phyloP scores from a whole-genome alignment of 805 yeast genomes.

The Kazachstania viticola region DNA sequence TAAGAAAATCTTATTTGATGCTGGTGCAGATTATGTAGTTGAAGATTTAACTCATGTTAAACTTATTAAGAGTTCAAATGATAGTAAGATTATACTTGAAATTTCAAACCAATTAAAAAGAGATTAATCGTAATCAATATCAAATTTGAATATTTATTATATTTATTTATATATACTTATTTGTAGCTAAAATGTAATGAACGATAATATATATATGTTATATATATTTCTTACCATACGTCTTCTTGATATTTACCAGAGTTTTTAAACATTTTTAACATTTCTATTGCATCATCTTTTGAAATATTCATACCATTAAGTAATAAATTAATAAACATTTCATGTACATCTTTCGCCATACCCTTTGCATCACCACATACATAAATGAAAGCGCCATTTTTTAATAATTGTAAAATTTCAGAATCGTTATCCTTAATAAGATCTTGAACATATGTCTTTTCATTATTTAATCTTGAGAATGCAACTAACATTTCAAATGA shows the following conservation, averaged over 20 bases:
- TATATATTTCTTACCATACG: conserved; percentile 68
- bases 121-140: not conserved
- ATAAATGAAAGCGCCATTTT: conserved; percentile 78
- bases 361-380: conserved; percentile 39
- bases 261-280: conserved; percentile 66
- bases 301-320: conserved; percentile 49
- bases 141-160: not conserved
- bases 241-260: conserved; percentile 93
- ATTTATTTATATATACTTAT: not conserved
- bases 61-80: conserved; percentile 6
- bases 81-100: conserved; percentile 4
- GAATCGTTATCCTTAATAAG: conserved; percentile 43
- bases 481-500: conserved; percentile 69
- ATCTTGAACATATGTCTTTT: conserved; percentile 78
- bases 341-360: conserved; percentile 82
- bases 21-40: conserved; percentile 74
- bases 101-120: conserved; percentile 3
- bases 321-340: conserved; percentile 52
- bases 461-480: conserved; percentile 63
- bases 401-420: conserved; percentile 33
- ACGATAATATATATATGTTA: not conserved
- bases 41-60: conserved; percentile 38
- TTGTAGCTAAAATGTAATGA: not conserved
- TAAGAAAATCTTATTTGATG: conserved; percentile 46
- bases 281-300: conserved; percentile 60